These are phyloP conservation scores for Parasitella parasitica DNA, from an alignment of 371 early-diverging fungal species.

Conservation along the genomic window DNA sequence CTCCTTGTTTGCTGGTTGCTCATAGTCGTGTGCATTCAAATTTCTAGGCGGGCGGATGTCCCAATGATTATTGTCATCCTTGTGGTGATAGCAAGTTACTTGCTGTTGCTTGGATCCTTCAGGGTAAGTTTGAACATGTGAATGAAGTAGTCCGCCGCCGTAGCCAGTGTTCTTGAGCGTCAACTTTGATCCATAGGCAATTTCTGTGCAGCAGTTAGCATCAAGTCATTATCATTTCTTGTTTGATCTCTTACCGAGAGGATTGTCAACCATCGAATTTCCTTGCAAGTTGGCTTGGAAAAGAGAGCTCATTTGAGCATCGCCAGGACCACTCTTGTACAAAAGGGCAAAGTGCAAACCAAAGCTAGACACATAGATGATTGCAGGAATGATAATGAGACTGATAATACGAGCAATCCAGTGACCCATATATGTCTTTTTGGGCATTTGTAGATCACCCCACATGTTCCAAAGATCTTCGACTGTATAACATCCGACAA, in stretches of 20 bases:
- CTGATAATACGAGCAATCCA: slow-evolving; percentile 79
- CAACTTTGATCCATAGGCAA: slow-evolving; percentile 93
- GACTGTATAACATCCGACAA: slow-evolving; percentile 95
- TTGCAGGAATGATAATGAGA: slow-evolving; percentile 86
- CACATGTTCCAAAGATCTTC: slow-evolving; percentile 93
- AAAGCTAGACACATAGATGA: slow-evolving; percentile 91
- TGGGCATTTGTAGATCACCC: slow-evolving; percentile 80
- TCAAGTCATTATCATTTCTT: no score
- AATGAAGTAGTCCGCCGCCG: slow-evolving; percentile 98
- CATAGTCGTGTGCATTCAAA: slow-evolving; percentile 28
- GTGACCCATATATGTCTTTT: slow-evolving; percentile 71
- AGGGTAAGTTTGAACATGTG: slow-evolving; percentile 95
- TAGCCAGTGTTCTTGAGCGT: slow-evolving; percentile 86
- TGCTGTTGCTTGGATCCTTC: slow-evolving; percentile 95
- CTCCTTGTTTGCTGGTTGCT: slow-evolving; percentile 40
- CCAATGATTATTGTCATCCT: slow-evolving; percentile 98
- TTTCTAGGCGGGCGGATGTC: slow-evolving; percentile 51
- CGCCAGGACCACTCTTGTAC: slow-evolving; percentile 89
- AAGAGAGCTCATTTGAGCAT: slow-evolving; percentile 97
- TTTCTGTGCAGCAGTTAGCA: no score
- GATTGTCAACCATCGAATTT: slow-evolving; percentile 77
- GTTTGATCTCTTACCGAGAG: slow-evolving; percentile 83
- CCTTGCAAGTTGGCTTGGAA: slow-evolving; percentile 96
- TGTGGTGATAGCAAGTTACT: slow-evolving; percentile 98
- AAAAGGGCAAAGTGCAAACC: slow-evolving; percentile 91